Conservation (phyloP, 352 stramenopile species). For the Phytophthora parvispora region DNA sequence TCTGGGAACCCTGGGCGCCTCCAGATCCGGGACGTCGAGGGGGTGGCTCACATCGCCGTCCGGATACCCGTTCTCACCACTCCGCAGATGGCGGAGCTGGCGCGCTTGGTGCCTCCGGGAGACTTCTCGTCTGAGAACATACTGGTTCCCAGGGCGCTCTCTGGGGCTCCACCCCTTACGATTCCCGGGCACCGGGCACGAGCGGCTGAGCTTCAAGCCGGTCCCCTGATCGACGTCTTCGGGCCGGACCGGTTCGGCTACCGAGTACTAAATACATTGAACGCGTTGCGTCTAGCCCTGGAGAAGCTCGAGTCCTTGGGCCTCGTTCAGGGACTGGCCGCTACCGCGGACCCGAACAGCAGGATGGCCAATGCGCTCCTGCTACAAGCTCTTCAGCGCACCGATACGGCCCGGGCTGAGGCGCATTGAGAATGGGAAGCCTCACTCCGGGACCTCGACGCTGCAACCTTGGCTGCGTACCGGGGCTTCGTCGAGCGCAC, state of each 20-base stretch:
- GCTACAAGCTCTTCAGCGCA: background rate
- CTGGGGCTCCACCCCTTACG: background rate
- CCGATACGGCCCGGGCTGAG: too few species aligned
- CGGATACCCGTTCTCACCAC: background rate
- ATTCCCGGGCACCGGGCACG: background rate
- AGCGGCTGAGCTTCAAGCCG: background rate
- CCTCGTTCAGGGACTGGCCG: background rate
- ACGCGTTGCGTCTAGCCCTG: background rate
- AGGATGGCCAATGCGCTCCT: background rate
- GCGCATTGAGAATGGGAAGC: too few species aligned
- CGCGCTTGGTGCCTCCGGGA: background rate
- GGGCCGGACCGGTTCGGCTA: background rate
- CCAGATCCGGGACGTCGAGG: background rate
- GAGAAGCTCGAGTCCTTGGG: background rate
- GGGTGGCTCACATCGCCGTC: background rate
- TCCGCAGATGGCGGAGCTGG: background rate
- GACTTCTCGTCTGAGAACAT: background rate
- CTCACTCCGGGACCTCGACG: too few species aligned
- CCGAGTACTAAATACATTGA: background rate
- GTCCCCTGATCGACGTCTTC: background rate
- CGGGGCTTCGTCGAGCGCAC: too few species aligned
- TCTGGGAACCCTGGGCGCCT: background rate
- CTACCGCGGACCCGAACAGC: background rate
- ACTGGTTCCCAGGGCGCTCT: background rate
- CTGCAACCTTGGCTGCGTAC: too few species aligned